phyloP scores from a whole-genome alignment of 768 basidiomycete species.

The Stropharia rugosoannulata region DNA sequence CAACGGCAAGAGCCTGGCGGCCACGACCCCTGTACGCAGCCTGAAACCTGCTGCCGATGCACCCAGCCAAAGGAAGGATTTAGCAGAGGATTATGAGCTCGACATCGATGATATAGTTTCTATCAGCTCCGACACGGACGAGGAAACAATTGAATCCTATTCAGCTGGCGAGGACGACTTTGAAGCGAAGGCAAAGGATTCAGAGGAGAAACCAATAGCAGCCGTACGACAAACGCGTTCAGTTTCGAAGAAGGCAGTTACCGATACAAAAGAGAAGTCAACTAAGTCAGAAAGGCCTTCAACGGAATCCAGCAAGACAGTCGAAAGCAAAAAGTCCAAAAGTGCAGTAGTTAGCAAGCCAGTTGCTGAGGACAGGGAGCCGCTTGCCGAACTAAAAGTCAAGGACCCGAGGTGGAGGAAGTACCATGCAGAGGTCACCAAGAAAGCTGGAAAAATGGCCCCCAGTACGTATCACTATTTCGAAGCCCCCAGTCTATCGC shows the following conservation, averaged over 20 bases:
- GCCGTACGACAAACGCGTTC: background rate
- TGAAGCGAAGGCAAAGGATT: background rate
- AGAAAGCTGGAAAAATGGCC: slow-evolving; percentile 52
- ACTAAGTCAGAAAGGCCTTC: background rate
- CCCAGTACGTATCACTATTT: slow-evolving; percentile 52
- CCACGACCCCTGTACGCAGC: background rate
- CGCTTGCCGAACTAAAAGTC: slow-evolving; percentile 40
- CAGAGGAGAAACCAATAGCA: background rate
- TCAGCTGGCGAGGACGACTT: background rate
- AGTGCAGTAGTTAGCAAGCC: background rate
- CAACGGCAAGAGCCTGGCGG: slow-evolving; percentile 22
- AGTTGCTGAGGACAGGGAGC: background rate
- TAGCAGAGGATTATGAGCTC: slow-evolving; percentile 1
- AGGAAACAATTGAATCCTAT: background rate
- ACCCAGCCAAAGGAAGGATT: background rate
- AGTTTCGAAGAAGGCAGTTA: background rate
- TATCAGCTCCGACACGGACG: background rate
- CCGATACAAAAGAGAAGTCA: background rate
- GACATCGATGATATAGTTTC: slow-evolving; percentile 3
- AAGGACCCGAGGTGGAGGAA: slow-evolving; percentile 53
- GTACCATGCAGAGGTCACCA: slow-evolving; percentile 44
- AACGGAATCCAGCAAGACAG: background rate
- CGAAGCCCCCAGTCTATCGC: background rate
- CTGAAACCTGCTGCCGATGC: slow-evolving; percentile 9
- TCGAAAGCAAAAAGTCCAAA: background rate